Percentiles rank a stretch among this genome's conserved stretches.
Evolutionary conservation across 352 stramenopile species (phyloP).

Genomic region (Chrysophaeum taylorii): DNA sequence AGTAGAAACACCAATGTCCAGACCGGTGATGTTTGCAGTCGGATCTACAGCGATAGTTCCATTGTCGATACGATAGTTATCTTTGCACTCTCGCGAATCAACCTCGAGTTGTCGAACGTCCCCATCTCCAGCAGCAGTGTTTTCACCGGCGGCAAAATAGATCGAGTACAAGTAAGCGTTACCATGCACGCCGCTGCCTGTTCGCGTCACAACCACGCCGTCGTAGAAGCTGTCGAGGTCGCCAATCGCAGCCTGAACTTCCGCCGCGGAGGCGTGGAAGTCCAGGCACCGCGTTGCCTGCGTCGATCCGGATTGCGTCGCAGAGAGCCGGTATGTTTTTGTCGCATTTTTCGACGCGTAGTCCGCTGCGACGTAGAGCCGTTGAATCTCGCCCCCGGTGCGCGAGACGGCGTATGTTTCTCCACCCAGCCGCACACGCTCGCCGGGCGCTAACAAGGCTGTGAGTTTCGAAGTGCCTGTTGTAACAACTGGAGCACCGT

Average conservation of each 20-base stretch:
- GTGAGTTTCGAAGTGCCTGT: slow-evolving; percentile 35
- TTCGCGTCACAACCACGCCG: slow-evolving; percentile 52
- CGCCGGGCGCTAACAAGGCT: slow-evolving; percentile 54
- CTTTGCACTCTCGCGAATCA: neutral
- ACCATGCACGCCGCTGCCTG: neutral
- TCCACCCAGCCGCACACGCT: slow-evolving; percentile 71
- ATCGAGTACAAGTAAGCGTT: slow-evolving; percentile 11
- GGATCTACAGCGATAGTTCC: no score
- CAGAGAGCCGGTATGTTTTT: slow-evolving; percentile 6
- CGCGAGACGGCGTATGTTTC: slow-evolving; percentile 66
- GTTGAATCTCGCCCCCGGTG: slow-evolving; percentile 76
- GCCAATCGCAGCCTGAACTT: neutral
- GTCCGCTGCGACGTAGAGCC: slow-evolving; percentile 17
- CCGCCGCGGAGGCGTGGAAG: neutral
- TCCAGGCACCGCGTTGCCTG: neutral
- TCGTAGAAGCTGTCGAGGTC: neutral
- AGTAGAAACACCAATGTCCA: slow-evolving; percentile 5
- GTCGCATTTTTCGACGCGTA: neutral
- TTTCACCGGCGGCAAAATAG: neutral
- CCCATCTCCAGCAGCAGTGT: neutral
- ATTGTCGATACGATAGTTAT: no score
- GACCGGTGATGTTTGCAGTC: slow-evolving; percentile 5
- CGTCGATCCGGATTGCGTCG: slow-evolving; percentile 10
- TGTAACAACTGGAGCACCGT: slow-evolving; percentile 14
- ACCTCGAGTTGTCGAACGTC: neutral